These are phyloP conservation scores for Aspergillus ellipticus DNA, from an alignment of 495 filamentous ascomycete species.

Conservation along the genomic window DNA sequence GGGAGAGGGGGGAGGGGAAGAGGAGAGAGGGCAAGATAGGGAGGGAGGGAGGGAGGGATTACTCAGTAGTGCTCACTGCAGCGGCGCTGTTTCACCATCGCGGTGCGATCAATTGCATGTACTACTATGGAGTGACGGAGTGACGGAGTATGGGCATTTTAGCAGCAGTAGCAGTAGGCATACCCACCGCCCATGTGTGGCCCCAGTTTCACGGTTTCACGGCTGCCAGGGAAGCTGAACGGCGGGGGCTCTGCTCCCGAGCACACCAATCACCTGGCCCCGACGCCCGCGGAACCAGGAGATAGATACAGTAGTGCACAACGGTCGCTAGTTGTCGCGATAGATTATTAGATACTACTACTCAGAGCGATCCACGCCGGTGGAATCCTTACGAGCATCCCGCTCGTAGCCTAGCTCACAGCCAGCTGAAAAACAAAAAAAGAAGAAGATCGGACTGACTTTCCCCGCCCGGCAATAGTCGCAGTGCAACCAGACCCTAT, in stretches of 20 bases:
- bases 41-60: too few species aligned
- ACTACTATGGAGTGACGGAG: background rate
- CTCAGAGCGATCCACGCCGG: background rate
- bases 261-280: background rate
- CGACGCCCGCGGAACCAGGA: background rate
- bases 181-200: background rate
- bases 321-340: background rate
- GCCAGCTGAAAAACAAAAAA: background rate
- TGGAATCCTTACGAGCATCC: background rate
- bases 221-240: background rate
- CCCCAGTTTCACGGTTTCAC: too few species aligned
- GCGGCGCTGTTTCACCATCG: background rate
- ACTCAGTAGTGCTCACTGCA: too few species aligned
- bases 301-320: background rate
- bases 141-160: too few species aligned
- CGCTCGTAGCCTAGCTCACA: too few species aligned
- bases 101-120: background rate
- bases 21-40: too few species aligned
- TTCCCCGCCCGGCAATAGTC: background rate
- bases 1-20: too few species aligned
- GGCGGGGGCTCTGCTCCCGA: background rate
- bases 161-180: too few species aligned
- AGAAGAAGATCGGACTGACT: background rate
- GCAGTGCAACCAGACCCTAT: too few species aligned
- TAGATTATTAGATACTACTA: too few species aligned